phyloP scores from a whole-genome alignment of 179 eudicot genomes.

The Vitellaria paradoxa region DNA sequence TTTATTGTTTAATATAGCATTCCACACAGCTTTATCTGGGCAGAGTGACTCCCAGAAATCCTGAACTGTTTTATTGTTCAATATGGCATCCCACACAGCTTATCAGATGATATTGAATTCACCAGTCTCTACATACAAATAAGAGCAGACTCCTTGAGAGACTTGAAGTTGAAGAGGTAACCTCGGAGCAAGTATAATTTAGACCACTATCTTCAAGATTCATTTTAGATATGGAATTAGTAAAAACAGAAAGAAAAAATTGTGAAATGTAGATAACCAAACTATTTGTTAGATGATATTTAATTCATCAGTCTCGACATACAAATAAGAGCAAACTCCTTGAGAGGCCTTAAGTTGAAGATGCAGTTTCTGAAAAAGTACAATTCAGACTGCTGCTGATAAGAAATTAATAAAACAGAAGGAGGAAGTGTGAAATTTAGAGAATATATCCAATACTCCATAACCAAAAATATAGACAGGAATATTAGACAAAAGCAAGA shows the following conservation, averaged over 20 bases:
- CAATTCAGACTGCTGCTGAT: no score
- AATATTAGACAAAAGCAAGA: no score
- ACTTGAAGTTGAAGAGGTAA: neutral
- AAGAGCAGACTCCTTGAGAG: neutral
- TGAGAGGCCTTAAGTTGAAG: neutral
- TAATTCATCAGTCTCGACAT: conserved; percentile 41
- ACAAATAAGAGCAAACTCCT: neutral
- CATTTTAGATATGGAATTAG: neutral
- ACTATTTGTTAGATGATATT: conserved; percentile 44
- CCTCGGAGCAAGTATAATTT: no score
- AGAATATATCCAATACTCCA: no score
- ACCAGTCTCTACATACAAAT: conserved; percentile 36
- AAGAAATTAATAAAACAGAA: no score
- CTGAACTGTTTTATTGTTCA: conserved; percentile 40
- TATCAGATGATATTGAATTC: conserved; percentile 43
- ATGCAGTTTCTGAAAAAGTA: neutral
- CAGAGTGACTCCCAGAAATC: conserved; percentile 27
- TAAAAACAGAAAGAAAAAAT: no score
- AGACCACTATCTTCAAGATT: neutral
- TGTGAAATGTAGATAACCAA: conserved; percentile 21
- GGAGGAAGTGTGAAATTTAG: no score
- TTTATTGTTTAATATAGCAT: conserved; percentile 41
- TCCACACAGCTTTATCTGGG: conserved; percentile 42
- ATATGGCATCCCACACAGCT: conserved; percentile 51
- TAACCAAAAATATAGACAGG: conserved; percentile 32